Evolutionary conservation across 139 green algal species (phyloP).

Genomic region (Volvox reticuliferus): DNA sequence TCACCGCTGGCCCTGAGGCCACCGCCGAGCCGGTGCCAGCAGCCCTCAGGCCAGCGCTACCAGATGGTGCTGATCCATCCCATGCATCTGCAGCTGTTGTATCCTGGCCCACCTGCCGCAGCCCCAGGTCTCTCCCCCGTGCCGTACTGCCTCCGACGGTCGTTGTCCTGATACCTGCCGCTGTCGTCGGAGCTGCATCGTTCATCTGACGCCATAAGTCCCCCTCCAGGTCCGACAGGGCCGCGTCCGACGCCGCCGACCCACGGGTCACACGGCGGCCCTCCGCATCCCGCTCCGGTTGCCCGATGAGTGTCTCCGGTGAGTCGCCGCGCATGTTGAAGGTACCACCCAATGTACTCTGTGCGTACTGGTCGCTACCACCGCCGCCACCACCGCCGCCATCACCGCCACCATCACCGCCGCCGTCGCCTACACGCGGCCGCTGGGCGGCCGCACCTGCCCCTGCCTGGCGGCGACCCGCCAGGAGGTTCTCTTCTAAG

Average conservation of each 20-base stretch:
- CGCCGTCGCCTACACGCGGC: not conserved
- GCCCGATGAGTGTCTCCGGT: slow-evolving; percentile 7
- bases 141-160: not conserved
- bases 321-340: slow-evolving; percentile 17
- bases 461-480: not conserved
- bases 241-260: not conserved
- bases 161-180: not conserved
- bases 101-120: not conserved
- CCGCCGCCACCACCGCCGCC: no score
- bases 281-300: not conserved
- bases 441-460: not conserved
- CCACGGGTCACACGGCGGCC: slow-evolving; percentile 18
- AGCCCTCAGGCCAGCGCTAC: not conserved
- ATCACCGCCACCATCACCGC: not conserved
- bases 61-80: not conserved
- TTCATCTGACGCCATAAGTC: not conserved
- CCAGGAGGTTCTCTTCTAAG: not conserved
- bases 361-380: not conserved
- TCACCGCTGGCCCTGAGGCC: not conserved
- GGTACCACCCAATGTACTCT: not conserved
- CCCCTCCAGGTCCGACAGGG: not conserved
- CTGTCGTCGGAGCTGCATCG: not conserved
- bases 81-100: not conserved
- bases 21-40: not conserved
- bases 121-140: not conserved